Conservation (phyloP, 192 early-diverging fungal species). For the Podila epicladia region DNA sequence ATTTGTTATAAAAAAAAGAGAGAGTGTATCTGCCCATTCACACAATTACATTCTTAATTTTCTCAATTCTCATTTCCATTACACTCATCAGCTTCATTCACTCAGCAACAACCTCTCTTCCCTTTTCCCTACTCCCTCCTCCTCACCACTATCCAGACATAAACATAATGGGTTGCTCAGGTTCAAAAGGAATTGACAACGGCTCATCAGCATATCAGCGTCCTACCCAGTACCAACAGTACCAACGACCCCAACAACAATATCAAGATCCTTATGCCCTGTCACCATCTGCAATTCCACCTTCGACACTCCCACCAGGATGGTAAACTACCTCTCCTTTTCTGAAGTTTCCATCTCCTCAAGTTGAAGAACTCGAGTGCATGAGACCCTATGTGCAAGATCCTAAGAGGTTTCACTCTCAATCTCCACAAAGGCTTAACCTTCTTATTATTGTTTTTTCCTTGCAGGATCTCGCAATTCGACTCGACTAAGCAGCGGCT, state of each 20-base stretch:
- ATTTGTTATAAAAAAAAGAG: too few relatives aligned
- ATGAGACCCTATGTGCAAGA: neutral
- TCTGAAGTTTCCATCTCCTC: too few relatives aligned
- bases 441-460: neutral
- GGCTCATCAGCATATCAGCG: neutral
- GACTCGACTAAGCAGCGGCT: constrained; percentile 35
- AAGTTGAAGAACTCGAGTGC: neutral
- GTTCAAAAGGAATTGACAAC: constrained; percentile 14
- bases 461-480: constrained; percentile 31
- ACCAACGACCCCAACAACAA: constrained; percentile 22
- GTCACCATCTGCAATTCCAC: constrained; percentile 9
- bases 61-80: too few relatives aligned
- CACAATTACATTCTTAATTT: too few relatives aligned
- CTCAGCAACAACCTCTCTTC: too few relatives aligned
- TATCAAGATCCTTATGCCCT: too few relatives aligned
- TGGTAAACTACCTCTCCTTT: constrained; percentile 8
- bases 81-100: too few relatives aligned
- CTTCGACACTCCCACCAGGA: constrained; percentile 42
- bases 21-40: too few relatives aligned
- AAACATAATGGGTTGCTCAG: constrained; percentile 22
- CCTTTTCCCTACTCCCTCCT: too few relatives aligned
- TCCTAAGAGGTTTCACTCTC: neutral
- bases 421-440: too few relatives aligned
- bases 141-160: neutral
- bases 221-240: neutral